These are phyloP conservation scores for Hansenula sp. DNA, from an alignment of 1,139 yeast genomes.

Conservation along the genomic window DNA sequence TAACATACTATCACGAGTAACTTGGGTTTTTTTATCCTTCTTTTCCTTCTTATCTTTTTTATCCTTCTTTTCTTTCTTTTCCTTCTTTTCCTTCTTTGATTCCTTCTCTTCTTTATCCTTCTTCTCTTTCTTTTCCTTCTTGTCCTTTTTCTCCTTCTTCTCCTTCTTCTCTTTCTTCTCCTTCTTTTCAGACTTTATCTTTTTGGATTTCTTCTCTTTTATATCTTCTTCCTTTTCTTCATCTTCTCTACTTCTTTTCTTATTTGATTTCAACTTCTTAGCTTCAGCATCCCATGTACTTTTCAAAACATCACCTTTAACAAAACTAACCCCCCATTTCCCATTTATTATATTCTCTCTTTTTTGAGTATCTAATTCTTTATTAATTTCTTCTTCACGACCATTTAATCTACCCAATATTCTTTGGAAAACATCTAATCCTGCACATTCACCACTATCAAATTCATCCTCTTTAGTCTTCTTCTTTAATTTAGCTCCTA, in stretches of 20 bases:
- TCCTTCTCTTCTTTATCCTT: slow-evolving; percentile 25
- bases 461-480: slow-evolving; percentile 54
- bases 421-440: slow-evolving; percentile 89
- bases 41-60: slow-evolving; percentile 22
- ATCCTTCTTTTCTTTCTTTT: slow-evolving; percentile 24
- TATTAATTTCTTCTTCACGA: slow-evolving; percentile 52
- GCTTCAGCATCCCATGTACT: slow-evolving; percentile 81
- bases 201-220: slow-evolving; percentile 27
- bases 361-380: slow-evolving; percentile 62
- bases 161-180: slow-evolving; percentile 18
- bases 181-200: slow-evolving; percentile 28
- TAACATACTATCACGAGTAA: slow-evolving; percentile 36
- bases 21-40: slow-evolving; percentile 18
- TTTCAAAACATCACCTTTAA: slow-evolving; percentile 74
- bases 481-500: slow-evolving; percentile 74
- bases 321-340: slow-evolving; percentile 83
- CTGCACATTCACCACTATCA: slow-evolving; percentile 82
- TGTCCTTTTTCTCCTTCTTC: slow-evolving; percentile 23
- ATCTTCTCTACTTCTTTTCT: slow-evolving; percentile 16
- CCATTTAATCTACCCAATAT: slow-evolving; percentile 85
- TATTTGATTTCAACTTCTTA: slow-evolving; percentile 29
- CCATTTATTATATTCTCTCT: slow-evolving; percentile 68
- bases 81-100: slow-evolving; percentile 23
- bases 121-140: slow-evolving; percentile 20
- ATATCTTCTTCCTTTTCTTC: slow-evolving; percentile 17